A percentile compares a stretch with the other conserved stretches of the same genome.
Conservation (phyloP, 768 basidiomycete genomes). For the Boletus eberwhitei region DNA sequence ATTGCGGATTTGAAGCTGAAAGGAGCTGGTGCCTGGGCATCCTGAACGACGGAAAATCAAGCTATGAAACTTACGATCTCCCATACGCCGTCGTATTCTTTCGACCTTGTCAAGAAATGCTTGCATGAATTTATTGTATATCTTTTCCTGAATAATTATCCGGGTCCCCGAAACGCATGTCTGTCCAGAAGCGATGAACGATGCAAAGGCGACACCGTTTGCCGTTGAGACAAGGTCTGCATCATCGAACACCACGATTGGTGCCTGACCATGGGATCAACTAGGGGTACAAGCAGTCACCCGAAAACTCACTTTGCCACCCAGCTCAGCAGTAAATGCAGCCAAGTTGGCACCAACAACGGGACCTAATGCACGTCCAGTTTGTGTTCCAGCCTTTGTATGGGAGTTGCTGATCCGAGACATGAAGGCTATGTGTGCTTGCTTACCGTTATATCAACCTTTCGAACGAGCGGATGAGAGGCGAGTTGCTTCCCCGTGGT, state of each 20-base stretch:
- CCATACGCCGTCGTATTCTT: slow-evolving; percentile 67
- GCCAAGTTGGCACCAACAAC: slow-evolving; percentile 74
- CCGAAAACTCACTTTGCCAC: slow-evolving; percentile 61
- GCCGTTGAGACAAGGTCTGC: slow-evolving; percentile 71
- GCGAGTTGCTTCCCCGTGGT: slow-evolving; percentile 64
- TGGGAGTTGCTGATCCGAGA: not conserved
- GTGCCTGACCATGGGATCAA: slow-evolving; percentile 49
- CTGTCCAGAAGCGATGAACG: slow-evolving; percentile 85
- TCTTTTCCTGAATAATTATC: slow-evolving; percentile 64
- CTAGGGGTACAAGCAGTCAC: not conserved
- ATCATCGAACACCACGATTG: slow-evolving; percentile 76
- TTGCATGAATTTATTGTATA: slow-evolving; percentile 68
- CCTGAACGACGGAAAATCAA: not conserved
- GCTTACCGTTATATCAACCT: slow-evolving; percentile 81
- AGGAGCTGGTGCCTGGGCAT: not conserved
- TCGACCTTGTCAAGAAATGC: slow-evolving; percentile 59
- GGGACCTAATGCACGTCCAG: slow-evolving; percentile 70
- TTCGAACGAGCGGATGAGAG: slow-evolving; percentile 62
- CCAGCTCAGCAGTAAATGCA: slow-evolving; percentile 78
- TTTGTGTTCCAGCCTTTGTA: slow-evolving; percentile 68
- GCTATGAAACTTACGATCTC: slow-evolving; percentile 56
- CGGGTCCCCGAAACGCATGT: slow-evolving; percentile 91
- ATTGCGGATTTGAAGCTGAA: slow-evolving; percentile 63
- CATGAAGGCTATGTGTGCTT: not conserved
- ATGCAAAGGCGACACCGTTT: slow-evolving; percentile 80